Evolutionary conservation across 2,329 filamentous ascomycete species (phyloP).

Genomic region (Leptographium flavum): DNA sequence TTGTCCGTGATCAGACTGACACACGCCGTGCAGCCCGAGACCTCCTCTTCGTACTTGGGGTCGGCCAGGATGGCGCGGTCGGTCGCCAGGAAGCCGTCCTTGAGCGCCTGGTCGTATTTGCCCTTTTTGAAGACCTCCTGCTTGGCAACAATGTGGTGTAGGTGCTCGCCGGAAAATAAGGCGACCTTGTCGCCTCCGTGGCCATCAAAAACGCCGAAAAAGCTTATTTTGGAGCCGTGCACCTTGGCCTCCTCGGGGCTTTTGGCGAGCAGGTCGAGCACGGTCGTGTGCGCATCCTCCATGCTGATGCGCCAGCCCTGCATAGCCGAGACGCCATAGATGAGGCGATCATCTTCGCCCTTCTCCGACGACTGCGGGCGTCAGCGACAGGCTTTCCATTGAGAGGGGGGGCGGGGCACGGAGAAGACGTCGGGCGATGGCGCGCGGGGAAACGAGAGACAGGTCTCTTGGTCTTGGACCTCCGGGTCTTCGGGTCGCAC

Average conservation of each 20-base stretch:
- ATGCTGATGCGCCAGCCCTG: slow-evolving; percentile 99
- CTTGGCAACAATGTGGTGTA: slow-evolving; percentile 88
- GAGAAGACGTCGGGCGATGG: neutral
- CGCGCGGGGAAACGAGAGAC: neutral
- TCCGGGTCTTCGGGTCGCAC: too few relatives aligned
- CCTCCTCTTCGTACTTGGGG: slow-evolving; percentile 92
- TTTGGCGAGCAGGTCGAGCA: slow-evolving; percentile 68
- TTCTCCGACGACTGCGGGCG: slow-evolving; percentile 60
- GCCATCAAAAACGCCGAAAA: slow-evolving; percentile 96
- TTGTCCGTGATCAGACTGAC: slow-evolving; percentile 78
- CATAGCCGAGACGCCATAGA: slow-evolving; percentile 96
- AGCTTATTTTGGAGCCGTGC: slow-evolving; percentile 64
- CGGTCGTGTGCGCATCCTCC: slow-evolving; percentile 87
- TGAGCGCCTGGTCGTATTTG: slow-evolving; percentile 88
- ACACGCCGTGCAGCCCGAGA: slow-evolving; percentile 93
- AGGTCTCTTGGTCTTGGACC: too few relatives aligned
- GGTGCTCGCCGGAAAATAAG: slow-evolving; percentile 77
- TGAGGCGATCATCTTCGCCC: slow-evolving; percentile 82
- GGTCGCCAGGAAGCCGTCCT: slow-evolving; percentile 92
- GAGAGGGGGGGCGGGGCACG: neutral
- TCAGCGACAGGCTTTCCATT: slow-evolving; percentile 3
- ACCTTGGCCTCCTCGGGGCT: slow-evolving; percentile 43
- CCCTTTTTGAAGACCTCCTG: slow-evolving; percentile 86
- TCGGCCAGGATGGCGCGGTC: slow-evolving; percentile 93
- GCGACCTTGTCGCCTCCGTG: slow-evolving; percentile 97